Base-by-base conservation (phyloP, 805 yeast species). In the Wickerhamiella qilinensis region DNA sequence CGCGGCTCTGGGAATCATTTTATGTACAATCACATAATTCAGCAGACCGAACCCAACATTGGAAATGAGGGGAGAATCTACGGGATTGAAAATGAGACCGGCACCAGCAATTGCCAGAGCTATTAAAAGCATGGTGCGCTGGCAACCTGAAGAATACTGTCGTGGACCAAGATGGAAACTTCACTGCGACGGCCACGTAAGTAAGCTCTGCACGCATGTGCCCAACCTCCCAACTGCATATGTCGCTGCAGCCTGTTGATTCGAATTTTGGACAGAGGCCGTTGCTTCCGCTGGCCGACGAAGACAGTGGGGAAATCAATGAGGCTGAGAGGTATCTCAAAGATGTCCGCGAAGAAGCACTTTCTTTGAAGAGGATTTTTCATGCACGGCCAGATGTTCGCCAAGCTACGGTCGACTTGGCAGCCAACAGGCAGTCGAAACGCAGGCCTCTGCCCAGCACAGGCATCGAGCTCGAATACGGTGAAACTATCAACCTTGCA, bases 201-300 rank as follows among this genome's bases (percentile, higher is more conserved):
- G 27, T 24, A 12, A 24, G 12, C 27, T 12, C 27, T 8, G 25
- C 25, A 22, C 9, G 25, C 25, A 7, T 6, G 9, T 22, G 25
- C 9, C 25, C 25, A 22, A 22, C 9, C 25, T 22, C 9, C 25
- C 25, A 7, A 11, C 11, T 11, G 6, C 11, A 11, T 11, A 22
- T 22, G 25, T 22, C 25, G 25, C 25, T 48, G 2, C 55, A 53
- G 18, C 50, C 52, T n/a, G 16, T 53, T 16, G 55, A 54, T 30
- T 46, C 43, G 7, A 37, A 36, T 2, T 37, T 48, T 14, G 58
- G 58, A 16, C 58, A 54, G 40, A 41, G 53, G 11, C 39, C 53
- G 6, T 61, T 58, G 30, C 49, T 57, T 18, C 62, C 59, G 2
- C 22, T 45, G n/a, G 25, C 9, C 25, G 25, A 33, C 20, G 25